A percentile compares a stretch with the other conserved stretches of the same genome.
phyloP scores from a whole-genome alignment of 768 basidiomycete species.

The Phylloporus scabripes region DNA sequence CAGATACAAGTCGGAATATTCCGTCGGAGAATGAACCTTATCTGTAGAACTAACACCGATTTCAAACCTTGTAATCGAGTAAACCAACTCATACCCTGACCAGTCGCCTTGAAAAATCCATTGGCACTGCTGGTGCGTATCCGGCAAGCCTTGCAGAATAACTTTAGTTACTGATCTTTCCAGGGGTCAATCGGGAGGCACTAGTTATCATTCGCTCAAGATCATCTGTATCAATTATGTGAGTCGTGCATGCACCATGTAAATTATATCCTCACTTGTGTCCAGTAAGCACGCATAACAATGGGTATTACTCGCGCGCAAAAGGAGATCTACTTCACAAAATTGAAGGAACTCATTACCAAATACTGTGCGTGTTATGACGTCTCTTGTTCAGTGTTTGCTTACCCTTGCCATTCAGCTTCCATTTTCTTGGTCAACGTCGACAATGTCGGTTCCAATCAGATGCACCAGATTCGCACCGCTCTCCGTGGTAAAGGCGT shows the following conservation, averaged over 20 bases:
- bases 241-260: slow-evolving; percentile 8
- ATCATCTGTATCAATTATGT: slow-evolving; percentile 23
- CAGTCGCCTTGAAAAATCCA: slow-evolving; percentile 90
- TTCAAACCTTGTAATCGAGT: slow-evolving; percentile 24
- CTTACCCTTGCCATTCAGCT: slow-evolving; percentile 42
- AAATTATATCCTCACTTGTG: not conserved
- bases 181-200: slow-evolving; percentile 95
- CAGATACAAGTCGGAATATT: slow-evolving; percentile 3
- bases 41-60: slow-evolving; percentile 23
- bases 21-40: slow-evolving; percentile 28
- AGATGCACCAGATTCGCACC: slow-evolving; percentile 97
- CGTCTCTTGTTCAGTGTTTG: not conserved
- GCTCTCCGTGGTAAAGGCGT: slow-evolving; percentile 94
- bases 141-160: not conserved
- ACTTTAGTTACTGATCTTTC: slow-evolving; percentile 5
- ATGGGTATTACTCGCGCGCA: slow-evolving; percentile 92
- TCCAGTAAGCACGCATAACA: slow-evolving; percentile 32
- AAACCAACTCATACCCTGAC: slow-evolving; percentile 18
- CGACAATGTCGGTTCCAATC: slow-evolving; percentile 99
- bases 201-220: slow-evolving; percentile 33
- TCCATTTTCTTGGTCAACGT: slow-evolving; percentile 99
- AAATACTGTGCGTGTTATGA: slow-evolving; percentile 69
- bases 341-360: slow-evolving; percentile 88
- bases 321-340: slow-evolving; percentile 87
- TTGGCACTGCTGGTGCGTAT: slow-evolving; percentile 72